Evolutionary conservation across 352 stramenopile genomes (phyloP), one percentile per base, ranked within the genome.

Genomic region (Globisporangium radiosum): DNA sequence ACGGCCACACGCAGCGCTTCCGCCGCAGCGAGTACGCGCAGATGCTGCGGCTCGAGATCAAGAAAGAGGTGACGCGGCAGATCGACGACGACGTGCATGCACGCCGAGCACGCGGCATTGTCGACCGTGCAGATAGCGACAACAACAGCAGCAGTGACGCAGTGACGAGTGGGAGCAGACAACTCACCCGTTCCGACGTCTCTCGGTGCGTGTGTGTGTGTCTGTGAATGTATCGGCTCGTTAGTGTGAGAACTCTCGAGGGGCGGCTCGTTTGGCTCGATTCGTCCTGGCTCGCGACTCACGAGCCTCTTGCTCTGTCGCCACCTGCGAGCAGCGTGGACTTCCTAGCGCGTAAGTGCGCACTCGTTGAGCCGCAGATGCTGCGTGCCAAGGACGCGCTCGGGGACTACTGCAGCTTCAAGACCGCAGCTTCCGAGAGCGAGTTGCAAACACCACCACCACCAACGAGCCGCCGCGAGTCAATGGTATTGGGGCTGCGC

Each of bases 1-100:
- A 92, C 14, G 81, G 83, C 0, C 71, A 92, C 64, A 57, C 63
- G 1, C 83, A 92, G 56, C 69, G 83, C 14, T 91, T 92, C 52
- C 72, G 80, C 9, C 71, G 83, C 5, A 45, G 66, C 2, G 65
- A 80, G 36, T 92, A 91, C 39, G 69, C 85, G 1, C 73, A 62
- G 2, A 87, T 88, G 73, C 47, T 92, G 17, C 76, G 76, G 3
- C 10, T 65, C 4, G 80, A 88, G 48, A 90, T 92, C 54, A 87
- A 89, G 53, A 87, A 85, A 44, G 78, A 92, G 71, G 77, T 90
- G 10, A 70, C 75, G 9, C 59, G 65, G 49, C 81, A 90, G 63
- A 87, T 90, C 11, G 78, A 90, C 50, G 56, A 78, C 14, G 79
- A 78, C 19, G 73, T 88, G 3, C 51, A 15, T 6, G 42, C 44